Percentiles rank a stretch among this genome's conserved stretches.
Evolutionary conservation across 176 grass and related monocot genomes (phyloP).

Genomic region (Rhynchospora breviuscula): DNA sequence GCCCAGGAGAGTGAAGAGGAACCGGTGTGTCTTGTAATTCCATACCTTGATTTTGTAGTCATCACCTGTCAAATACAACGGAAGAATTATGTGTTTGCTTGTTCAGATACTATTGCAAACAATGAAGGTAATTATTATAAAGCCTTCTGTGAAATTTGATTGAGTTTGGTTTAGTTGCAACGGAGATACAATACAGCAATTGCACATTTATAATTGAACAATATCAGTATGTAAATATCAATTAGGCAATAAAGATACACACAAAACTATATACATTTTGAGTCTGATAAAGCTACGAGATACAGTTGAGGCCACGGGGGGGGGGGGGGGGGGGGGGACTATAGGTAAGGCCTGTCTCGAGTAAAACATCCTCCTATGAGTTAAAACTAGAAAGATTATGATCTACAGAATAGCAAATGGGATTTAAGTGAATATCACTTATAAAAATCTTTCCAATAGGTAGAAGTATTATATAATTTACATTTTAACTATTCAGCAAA

Average conservation of each 20-base stretch:
- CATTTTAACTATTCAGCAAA: not conserved
- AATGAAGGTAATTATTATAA: not conserved
- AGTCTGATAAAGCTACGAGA: not conserved
- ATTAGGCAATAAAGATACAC: not conserved
- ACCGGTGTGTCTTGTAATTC: conserved; percentile 91
- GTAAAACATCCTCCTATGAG: not conserved
- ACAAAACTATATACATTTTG: not conserved
- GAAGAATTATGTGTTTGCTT: not conserved
- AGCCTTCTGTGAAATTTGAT: not conserved
- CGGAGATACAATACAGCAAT: not conserved
- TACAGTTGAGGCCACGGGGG: not conserved
- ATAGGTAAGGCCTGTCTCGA: not conserved
- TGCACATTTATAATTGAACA: not conserved
- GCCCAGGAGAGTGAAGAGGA: conserved; percentile 83
- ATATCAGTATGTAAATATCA: not conserved
- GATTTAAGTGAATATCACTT: not conserved
- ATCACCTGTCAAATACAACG: conserved; percentile 49
- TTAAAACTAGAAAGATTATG: not conserved
- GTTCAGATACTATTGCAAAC: not conserved
- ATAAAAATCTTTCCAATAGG: not conserved
- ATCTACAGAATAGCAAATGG: not conserved
- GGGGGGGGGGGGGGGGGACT: too few species aligned
- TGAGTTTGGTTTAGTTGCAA: not conserved
- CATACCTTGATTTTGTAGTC: conserved; percentile 98
- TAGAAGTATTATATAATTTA: not conserved